Evolutionary conservation across 352 stramenopile genomes (phyloP).

Genomic region (Phytophthora hibernalis): DNA sequence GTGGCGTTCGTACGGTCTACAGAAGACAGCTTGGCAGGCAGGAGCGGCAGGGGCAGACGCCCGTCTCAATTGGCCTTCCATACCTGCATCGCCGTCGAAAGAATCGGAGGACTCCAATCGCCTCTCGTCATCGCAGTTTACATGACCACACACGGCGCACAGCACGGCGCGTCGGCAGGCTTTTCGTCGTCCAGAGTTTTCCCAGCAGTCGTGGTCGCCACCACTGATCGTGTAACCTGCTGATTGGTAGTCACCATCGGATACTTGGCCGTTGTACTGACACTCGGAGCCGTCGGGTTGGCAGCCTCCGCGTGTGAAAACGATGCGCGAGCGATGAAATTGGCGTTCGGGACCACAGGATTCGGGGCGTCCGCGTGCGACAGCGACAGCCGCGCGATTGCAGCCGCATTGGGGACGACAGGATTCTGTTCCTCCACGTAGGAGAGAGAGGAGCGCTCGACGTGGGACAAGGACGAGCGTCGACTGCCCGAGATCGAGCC

Average conservation of each 20-base stretch:
- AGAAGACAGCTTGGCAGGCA: constrained; percentile 25
- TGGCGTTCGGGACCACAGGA: constrained; percentile 75
- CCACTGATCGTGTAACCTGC: constrained; percentile 48
- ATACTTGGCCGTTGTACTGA: constrained; percentile 61
- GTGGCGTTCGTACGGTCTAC: constrained; percentile 32
- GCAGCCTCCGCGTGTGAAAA: constrained; percentile 54
- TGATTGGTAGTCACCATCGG: constrained; percentile 85
- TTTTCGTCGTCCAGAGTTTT: constrained; percentile 47
- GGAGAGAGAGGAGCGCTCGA: constrained; percentile 25
- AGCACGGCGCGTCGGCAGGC: constrained; percentile 58
- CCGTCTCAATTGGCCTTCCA: neutral
- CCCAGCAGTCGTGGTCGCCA: constrained; percentile 9
- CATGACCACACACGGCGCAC: constrained; percentile 71
- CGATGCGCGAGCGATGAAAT: constrained; percentile 55
- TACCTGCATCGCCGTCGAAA: constrained; percentile 16
- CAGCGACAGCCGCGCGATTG: constrained; percentile 53
- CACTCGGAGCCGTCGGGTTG: constrained; percentile 64
- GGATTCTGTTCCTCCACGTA: constrained; percentile 75
- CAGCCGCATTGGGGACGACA: constrained; percentile 80
- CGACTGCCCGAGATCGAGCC: constrained; percentile 55
- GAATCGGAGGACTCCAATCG: constrained; percentile 15
- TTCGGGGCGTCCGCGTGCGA: constrained; percentile 72
- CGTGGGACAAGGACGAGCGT: constrained; percentile 35
- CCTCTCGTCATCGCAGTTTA: constrained; percentile 42
- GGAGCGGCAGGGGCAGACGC: neutral